Evolutionary conservation across 1,284 basidiomycete species (phyloP).

Genomic region (Amanita bisporigera): DNA sequence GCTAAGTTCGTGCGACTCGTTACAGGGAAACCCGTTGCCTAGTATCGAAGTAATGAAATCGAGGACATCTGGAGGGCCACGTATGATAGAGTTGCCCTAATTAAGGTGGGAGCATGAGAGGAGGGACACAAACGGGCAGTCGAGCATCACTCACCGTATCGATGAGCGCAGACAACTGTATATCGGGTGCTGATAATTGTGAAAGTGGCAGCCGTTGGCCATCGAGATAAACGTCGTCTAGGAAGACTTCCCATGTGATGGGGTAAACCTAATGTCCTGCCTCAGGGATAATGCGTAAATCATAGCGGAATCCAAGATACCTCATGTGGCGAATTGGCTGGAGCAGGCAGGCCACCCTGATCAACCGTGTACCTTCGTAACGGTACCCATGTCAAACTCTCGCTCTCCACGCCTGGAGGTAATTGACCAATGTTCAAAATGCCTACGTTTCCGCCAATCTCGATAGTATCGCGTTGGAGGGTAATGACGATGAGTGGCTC

Average conservation of each 20-base stretch:
- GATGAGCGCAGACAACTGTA: slow-evolving; percentile 55
- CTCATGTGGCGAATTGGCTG: slow-evolving; percentile 53
- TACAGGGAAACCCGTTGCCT: slow-evolving; percentile 45
- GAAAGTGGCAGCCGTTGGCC: slow-evolving; percentile 55
- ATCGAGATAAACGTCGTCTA: slow-evolving; percentile 63
- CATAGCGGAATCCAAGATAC: slow-evolving; percentile 32
- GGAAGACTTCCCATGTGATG: slow-evolving; percentile 62
- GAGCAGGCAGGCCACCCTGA: slow-evolving; percentile 51
- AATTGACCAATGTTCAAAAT: slow-evolving; percentile 58
- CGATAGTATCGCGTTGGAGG: slow-evolving; percentile 56
- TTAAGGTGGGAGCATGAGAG: neutral
- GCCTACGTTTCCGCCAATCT: slow-evolving; percentile 58
- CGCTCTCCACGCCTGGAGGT: slow-evolving; percentile 48
- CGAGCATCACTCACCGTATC: slow-evolving; percentile 51
- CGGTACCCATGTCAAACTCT: slow-evolving; percentile 57
- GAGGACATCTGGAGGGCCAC: slow-evolving; percentile 59
- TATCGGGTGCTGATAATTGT: slow-evolving; percentile 41
- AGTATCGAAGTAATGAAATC: slow-evolving; percentile 48
- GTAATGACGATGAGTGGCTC: slow-evolving; percentile 50
- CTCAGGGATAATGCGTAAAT: neutral
- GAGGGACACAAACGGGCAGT: neutral
- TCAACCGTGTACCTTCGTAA: slow-evolving; percentile 51
- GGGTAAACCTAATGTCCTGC: slow-evolving; percentile 35
- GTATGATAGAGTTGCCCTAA: slow-evolving; percentile 60
- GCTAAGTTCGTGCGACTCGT: slow-evolving; percentile 55